phyloP scores from a whole-genome alignment of 2,329 filamentous ascomycete genomes.

The Pyricularia sp. region DNA sequence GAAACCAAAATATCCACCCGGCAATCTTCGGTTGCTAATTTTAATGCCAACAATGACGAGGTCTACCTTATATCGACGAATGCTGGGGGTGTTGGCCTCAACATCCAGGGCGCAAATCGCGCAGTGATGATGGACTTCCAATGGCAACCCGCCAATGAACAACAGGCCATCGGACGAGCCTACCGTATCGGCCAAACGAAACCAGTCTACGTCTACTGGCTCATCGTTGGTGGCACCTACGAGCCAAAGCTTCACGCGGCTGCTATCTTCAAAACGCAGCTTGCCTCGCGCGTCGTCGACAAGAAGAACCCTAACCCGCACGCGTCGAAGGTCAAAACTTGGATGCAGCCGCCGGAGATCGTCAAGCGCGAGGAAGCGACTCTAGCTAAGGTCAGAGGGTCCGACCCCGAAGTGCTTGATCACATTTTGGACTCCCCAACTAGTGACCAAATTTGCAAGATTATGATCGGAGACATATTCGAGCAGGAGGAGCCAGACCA shows the following conservation, averaged over 20 bases:
- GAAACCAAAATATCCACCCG: constrained; percentile 40
- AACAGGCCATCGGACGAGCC: constrained; percentile 75
- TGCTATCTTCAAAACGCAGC: constrained; percentile 68
- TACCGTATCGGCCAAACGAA: constrained; percentile 78
- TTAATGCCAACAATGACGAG: constrained; percentile 45
- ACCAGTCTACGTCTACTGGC: constrained; percentile 71
- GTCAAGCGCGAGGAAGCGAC: constrained; percentile 36
- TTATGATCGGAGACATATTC: constrained; percentile 60
- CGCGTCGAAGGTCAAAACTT: constrained; percentile 42
- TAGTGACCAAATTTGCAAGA: constrained; percentile 32
- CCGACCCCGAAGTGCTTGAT: constrained; percentile 51
- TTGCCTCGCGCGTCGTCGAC: constrained; percentile 71
- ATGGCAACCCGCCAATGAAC: constrained; percentile 70
- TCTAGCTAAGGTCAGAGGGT: constrained; percentile 28
- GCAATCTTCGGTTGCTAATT: constrained; percentile 50
- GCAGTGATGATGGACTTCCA: constrained; percentile 76
- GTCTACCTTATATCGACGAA: constrained; percentile 73
- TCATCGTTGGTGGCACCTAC: constrained; percentile 66
- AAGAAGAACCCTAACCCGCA: constrained; percentile 62
- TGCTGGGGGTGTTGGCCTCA: constrained; percentile 72
- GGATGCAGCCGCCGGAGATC: constrained; percentile 44
- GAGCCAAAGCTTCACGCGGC: constrained; percentile 63
- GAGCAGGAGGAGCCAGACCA: constrained; percentile 53
- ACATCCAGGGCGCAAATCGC: constrained; percentile 71
- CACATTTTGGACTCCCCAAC: constrained; percentile 25